Evolutionary conservation across 129 eudicot genomes (phyloP).

Genomic region (Tanacetum coccineum): DNA sequence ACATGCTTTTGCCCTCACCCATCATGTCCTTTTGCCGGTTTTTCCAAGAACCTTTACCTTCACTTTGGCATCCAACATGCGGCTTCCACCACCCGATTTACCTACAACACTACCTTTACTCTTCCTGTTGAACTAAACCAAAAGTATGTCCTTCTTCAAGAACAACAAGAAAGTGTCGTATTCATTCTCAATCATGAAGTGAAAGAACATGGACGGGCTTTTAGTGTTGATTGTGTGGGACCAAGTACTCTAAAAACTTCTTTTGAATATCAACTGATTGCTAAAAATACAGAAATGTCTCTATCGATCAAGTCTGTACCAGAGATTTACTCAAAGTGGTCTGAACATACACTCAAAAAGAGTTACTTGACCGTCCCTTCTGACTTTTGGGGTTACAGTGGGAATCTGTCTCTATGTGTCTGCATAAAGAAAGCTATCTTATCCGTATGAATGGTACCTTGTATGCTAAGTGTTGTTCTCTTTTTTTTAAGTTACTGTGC

Average conservation of each 20-base stretch:
- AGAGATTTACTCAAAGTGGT: constrained; percentile 33
- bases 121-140: constrained; percentile 24
- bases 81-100: constrained; percentile 36
- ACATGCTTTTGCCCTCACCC: constrained; percentile 58
- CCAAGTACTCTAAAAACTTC: constrained; percentile 30
- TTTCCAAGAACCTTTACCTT: constrained; percentile 33
- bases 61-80: constrained; percentile 49
- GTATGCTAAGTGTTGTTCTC: constrained; percentile 5
- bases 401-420: constrained; percentile 18
- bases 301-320: constrained; percentile 31
- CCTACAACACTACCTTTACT: constrained; percentile 33
- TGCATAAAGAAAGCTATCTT: constrained; percentile 29
- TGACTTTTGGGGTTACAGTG: constrained; percentile 10
- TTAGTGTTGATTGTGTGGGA: constrained; percentile 54
- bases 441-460: neutral
- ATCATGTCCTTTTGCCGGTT: constrained; percentile 37
- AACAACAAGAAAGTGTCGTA: constrained; percentile 33
- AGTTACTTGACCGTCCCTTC: constrained; percentile 46
- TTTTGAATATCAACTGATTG: constrained; percentile 40
- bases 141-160: constrained; percentile 53
- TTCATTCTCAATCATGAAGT: constrained; percentile 46
- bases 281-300: constrained; percentile 33
- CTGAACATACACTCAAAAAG: constrained; percentile 25
- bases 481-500: neutral
- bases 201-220: constrained; percentile 32